Conservation (phyloP, 176 grass and related monocot genomes). For the Avena eriantha region DNA sequence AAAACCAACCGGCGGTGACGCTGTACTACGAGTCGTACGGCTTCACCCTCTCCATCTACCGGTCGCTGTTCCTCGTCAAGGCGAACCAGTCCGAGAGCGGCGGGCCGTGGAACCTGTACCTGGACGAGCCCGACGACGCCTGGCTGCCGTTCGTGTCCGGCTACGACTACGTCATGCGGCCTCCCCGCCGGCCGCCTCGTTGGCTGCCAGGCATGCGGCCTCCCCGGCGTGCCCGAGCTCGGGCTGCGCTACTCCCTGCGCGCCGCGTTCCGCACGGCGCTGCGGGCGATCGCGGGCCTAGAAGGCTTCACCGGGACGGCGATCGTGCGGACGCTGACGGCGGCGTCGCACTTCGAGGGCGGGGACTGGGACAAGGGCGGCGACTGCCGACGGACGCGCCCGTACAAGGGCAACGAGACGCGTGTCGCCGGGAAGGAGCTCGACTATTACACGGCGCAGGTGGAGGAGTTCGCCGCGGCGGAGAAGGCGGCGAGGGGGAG, state of each 20-base stretch:
- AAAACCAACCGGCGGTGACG: no score
- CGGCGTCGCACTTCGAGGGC: conserved; percentile 65
- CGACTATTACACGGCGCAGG: conserved; percentile 36
- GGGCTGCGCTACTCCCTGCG: conserved; percentile 49
- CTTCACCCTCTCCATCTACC: no score
- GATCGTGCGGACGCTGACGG: conserved; percentile 55
- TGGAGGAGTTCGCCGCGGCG: conserved; percentile 16
- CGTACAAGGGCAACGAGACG: conserved; percentile 36
- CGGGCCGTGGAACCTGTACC: no score
- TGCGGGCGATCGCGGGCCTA: not conserved
- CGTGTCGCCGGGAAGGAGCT: conserved; percentile 38
- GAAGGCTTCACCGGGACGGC: conserved; percentile 36
- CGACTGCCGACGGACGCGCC: conserved; percentile 52
- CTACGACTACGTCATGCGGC: no score
- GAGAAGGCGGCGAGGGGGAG: not conserved
- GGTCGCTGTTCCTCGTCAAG: no score
- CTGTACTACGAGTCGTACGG: no score
- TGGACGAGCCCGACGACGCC: no score
- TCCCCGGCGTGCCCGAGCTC: conserved; percentile 56
- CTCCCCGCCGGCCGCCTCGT: conserved; percentile 44
- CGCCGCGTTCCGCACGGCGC: conserved; percentile 50
- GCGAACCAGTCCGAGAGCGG: no score
- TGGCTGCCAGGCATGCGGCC: conserved; percentile 50
- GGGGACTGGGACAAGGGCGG: conserved; percentile 68
- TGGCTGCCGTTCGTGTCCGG: no score